Conservation (phyloP, 2,329 filamentous ascomycete species). For the Fusarium haematococcum region DNA sequence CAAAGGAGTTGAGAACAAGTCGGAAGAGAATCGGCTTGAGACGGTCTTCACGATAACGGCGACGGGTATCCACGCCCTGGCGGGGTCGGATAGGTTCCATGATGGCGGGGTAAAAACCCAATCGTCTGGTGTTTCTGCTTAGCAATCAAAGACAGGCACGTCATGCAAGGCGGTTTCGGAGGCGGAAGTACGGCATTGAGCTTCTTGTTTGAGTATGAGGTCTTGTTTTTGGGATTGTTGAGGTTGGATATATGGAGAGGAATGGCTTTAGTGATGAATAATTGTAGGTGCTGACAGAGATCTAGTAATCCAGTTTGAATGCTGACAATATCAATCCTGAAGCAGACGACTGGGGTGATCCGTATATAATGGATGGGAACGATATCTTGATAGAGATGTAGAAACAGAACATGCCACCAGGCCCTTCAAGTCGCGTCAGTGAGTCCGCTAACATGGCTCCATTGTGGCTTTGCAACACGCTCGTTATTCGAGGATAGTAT, state of each 20-base stretch:
- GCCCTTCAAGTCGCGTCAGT: neutral
- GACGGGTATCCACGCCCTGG: constrained; percentile 13
- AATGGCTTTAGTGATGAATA: neutral
- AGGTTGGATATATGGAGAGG: neutral
- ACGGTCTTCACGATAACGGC: constrained; percentile 4
- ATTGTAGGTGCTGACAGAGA: neutral
- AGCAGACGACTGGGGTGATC: neutral
- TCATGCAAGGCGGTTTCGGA: constrained; percentile 1
- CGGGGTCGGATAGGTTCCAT: constrained; percentile 28
- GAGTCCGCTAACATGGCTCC: neutral
- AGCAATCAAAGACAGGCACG: neutral
- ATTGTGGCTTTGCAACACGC: neutral
- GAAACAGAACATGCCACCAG: neutral
- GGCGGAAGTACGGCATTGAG: neutral
- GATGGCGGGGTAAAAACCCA: constrained; percentile 42
- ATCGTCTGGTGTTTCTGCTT: constrained; percentile 16
- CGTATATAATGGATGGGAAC: neutral
- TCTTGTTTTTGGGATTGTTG: neutral
- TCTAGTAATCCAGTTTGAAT: neutral
- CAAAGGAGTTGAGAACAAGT: neutral
- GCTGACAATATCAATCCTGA: neutral
- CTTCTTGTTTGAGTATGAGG: neutral
- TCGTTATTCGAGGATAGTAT: neutral
- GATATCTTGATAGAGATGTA: neutral
- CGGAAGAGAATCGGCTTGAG: neutral